Conservation (phyloP, 1,284 basidiomycete species). For the Rhodotorula sp. region DNA sequence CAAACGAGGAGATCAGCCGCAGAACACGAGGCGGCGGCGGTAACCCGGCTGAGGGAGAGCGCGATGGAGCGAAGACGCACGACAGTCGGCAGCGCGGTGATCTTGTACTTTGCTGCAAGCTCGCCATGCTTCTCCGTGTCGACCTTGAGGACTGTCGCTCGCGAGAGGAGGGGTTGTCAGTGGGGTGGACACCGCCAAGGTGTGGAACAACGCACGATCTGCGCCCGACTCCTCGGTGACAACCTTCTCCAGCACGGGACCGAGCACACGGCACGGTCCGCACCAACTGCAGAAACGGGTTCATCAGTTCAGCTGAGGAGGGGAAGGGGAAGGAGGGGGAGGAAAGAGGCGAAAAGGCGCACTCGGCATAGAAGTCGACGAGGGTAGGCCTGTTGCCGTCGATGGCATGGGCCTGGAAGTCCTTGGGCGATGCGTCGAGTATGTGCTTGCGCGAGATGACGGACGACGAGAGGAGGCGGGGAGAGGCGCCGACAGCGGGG, state of each 20-base stretch:
- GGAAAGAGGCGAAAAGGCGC: not conserved
- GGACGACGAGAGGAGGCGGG: slow-evolving; percentile 13
- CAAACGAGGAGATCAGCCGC: not conserved
- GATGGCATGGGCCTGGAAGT: slow-evolving; percentile 30
- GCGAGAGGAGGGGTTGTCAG: not conserved
- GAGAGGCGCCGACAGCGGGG: not conserved
- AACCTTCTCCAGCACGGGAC: slow-evolving; percentile 37
- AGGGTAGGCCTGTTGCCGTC: slow-evolving; percentile 16
- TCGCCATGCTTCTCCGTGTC: slow-evolving; percentile 35
- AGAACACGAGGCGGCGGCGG: not conserved
- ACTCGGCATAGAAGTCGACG: slow-evolving; percentile 43
- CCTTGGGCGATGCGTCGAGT: slow-evolving; percentile 23
- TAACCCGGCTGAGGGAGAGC: not conserved
- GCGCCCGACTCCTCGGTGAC: slow-evolving; percentile 21
- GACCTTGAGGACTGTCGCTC: slow-evolving; percentile 28
- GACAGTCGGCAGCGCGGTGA: slow-evolving; percentile 37
- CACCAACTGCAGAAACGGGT: slow-evolving; percentile 28
- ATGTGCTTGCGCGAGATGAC: slow-evolving; percentile 15
- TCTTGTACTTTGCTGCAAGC: slow-evolving; percentile 36
- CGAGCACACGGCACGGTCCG: slow-evolving; percentile 36
- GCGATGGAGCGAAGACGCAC: slow-evolving; percentile 1
- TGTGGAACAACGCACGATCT: slow-evolving; percentile 17
- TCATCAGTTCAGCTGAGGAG: not conserved
- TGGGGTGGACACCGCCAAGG: too few species aligned
- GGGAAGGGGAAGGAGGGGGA: not conserved